Evolutionary conservation across 139 green algal genomes (phyloP).

Genomic region (Tetradesmus obliquus): DNA sequence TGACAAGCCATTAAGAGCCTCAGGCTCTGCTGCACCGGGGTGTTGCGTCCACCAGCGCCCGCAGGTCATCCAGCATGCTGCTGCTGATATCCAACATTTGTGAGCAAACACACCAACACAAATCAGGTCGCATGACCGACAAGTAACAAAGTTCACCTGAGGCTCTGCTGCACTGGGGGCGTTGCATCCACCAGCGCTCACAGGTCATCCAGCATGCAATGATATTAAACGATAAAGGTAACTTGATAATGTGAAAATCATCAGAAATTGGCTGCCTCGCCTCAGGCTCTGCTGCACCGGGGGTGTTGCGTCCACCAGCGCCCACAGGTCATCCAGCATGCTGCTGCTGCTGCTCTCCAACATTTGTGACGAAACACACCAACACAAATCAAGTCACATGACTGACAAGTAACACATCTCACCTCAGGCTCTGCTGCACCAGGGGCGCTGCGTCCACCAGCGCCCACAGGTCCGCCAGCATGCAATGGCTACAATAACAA

Average conservation of each 20-base stretch:
- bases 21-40: conserved; percentile 76
- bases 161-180: conserved; percentile 47
- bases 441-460: conserved; percentile 87
- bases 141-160: no score
- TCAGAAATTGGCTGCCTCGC: neutral
- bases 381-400: no score
- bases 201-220: conserved; percentile 50
- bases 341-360: neutral
- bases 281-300: conserved; percentile 69
- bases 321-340: neutral
- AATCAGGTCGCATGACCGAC: no score
- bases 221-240: no score
- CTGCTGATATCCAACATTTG: neutral
- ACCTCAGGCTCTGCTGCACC: no score
- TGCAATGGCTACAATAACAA: no score
- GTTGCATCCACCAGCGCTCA: conserved; percentile 82
- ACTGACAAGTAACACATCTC: no score
- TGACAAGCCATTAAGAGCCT: neutral
- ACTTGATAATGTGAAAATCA: no score
- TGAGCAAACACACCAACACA: no score
- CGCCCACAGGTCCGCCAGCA: conserved; percentile 49
- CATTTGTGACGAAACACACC: no score
- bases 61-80: neutral
- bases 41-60: conserved; percentile 74
- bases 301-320: conserved; percentile 81